These are phyloP conservation scores for Pichia insulana DNA, from an alignment of 805 yeast genomes.

Conservation along the genomic window DNA sequence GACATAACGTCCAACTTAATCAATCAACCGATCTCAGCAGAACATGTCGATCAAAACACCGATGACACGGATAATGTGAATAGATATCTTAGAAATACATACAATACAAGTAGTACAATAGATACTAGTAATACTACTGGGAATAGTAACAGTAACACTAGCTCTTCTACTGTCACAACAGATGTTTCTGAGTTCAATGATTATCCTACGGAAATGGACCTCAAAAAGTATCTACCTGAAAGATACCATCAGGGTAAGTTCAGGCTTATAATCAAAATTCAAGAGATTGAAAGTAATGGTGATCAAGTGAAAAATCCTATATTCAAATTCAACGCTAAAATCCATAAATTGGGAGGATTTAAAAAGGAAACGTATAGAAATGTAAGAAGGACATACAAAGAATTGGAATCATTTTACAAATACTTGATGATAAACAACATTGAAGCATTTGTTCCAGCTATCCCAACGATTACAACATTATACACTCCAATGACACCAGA, in stretches of 20 bases:
- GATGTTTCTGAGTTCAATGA: conserved; percentile 15
- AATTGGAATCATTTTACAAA: conserved; percentile 65
- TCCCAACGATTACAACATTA: conserved; percentile 67
- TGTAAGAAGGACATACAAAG: conserved; percentile 72
- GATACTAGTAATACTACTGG: conserved; percentile 8
- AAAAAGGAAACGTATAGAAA: conserved; percentile 63
- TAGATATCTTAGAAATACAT: background rate
- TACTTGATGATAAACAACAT: conserved; percentile 75
- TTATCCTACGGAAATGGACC: conserved; percentile 32
- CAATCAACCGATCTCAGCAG: too few species aligned
- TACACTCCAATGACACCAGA: conserved; percentile 83
- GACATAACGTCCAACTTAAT: conserved; percentile 52
- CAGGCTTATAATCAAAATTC: conserved; percentile 45
- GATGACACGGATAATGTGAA: background rate
- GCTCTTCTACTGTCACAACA: background rate
- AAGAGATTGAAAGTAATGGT: conserved; percentile 61
- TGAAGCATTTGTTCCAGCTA: conserved; percentile 87
- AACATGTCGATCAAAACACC: background rate
- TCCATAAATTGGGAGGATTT: conserved; percentile 59
- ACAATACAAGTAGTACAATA: background rate
- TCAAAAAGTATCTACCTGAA: conserved; percentile 43
- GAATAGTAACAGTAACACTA: background rate
- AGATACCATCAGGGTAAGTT: conserved; percentile 34
- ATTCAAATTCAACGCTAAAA: conserved; percentile 55
- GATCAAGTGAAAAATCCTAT: conserved; percentile 65